Base-by-base conservation (phyloP, 257 asterid genomes). In the Nicotiana otophora region DNA sequence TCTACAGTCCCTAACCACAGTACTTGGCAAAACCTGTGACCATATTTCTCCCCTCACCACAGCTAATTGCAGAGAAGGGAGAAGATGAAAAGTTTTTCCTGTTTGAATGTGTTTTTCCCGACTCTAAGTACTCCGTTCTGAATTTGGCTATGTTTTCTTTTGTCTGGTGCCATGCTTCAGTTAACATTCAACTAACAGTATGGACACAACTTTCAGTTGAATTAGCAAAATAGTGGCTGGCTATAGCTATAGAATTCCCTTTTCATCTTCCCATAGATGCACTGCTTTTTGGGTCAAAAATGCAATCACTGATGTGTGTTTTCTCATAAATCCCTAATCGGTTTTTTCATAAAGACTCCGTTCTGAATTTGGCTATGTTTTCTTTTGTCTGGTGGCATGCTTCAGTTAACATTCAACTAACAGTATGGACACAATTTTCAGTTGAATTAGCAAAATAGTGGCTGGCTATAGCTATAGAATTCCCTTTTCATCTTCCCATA, bases 381-480 rank as follows among this genome's bases (percentile, higher is more conserved):
- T 23, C 19, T 54, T 48, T 26, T 48, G 19, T 42, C 78, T 42
- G 14, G 14, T 14, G 57, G 5, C 16, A 53, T 53, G 17, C 57
- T 53, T 53, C 57, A 53, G 15, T 53, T 70, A 20, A 39, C 34
- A 70, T 53, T 33, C 57, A 14, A 48, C 61, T 14, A 46, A 12
- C 23, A 20, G 4, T 46, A 7, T 48, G 39, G 62, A 14, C 17
- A 53, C 5, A 53, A 42, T 58, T 70, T 72, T 72, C 14, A 74
- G 42, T 74, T 48, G 79, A 46, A 74, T 20, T 23, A 74, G 78
- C 61, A 74, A 74, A 74, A 46, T 74, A 14, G 79, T 74, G 61
- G 39, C 79, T 74, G 39, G 39, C 16, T 53, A 51, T 51, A 51
- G 55, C 55, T 51, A 11, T 53, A 53, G 15, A 53, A 53, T 53